These are phyloP conservation scores for Globisporangium viniferum DNA, from an alignment of 352 stramenopile genomes.

Conservation along the genomic window DNA sequence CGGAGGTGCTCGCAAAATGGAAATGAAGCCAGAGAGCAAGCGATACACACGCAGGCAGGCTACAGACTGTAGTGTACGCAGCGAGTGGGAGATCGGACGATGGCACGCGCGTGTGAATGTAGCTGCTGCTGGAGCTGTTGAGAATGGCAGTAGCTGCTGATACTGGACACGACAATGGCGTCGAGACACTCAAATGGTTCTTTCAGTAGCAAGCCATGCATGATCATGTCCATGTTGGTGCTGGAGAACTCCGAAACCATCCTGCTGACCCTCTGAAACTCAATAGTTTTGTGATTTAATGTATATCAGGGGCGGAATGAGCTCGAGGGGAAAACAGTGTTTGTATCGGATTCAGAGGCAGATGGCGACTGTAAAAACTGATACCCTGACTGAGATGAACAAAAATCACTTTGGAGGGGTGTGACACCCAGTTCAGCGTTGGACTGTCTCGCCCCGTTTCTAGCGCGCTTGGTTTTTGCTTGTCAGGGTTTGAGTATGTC, in stretches of 20 bases:
- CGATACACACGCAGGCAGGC: constrained; percentile 1
- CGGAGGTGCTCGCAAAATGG: constrained; percentile 1
- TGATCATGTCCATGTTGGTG: not conserved
- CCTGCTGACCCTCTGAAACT: not conserved
- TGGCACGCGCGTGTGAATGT: not conserved
- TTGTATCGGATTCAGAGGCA: not conserved
- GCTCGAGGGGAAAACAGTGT: not conserved
- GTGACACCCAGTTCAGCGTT: constrained; percentile 10
- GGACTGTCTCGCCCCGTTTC: constrained; percentile 11
- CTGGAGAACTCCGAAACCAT: constrained; percentile 10
- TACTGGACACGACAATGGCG: not conserved
- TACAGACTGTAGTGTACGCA: not conserved
- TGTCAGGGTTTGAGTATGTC: not conserved
- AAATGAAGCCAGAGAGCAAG: not conserved
- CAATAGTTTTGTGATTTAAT: not conserved
- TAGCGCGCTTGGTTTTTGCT: not conserved
- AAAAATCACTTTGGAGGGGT: not conserved
- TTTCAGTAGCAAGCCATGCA: not conserved
- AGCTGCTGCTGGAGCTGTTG: not conserved
- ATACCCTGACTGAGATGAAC: not conserved
- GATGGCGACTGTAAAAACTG: not conserved
- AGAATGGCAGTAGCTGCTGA: not conserved
- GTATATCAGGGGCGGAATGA: not conserved
- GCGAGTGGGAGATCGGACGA: not conserved
- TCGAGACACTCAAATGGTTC: not conserved